A percentile compares a stretch with the other conserved stretches of the same genome.
phyloP scores from a whole-genome alignment of 2,329 filamentous ascomycete genomes.

The Anthostomella pinea region DNA sequence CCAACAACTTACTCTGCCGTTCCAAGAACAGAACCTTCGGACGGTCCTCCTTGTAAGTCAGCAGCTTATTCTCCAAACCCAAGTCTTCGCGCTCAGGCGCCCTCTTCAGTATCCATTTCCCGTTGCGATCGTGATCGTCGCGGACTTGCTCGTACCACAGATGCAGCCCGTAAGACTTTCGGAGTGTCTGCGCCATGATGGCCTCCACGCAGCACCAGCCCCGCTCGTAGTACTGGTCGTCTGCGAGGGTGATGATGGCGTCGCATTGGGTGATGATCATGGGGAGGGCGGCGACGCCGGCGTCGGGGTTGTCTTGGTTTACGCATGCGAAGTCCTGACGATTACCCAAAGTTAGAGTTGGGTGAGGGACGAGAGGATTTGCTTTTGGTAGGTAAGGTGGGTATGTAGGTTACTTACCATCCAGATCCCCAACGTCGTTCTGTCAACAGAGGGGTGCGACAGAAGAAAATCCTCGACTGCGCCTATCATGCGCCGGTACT shows the following conservation, averaged over 20 bases:
- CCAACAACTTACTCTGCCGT: too few relatives aligned
- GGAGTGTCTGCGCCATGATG: constrained; percentile 31
- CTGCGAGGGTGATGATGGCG: constrained; percentile 37
- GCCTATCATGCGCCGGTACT: constrained; percentile 31
- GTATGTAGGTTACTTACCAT: constrained; percentile 19
- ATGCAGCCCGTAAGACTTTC: constrained; percentile 30
- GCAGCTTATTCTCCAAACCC: constrained; percentile 10
- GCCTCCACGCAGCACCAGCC: constrained; percentile 40
- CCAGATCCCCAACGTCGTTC: constrained; percentile 27
- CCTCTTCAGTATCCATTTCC: constrained; percentile 2
- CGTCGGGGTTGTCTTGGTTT: constrained; percentile 33
- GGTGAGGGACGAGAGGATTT: too few relatives aligned
- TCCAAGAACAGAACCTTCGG: constrained; percentile 26
- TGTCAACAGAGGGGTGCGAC: constrained; percentile 22
- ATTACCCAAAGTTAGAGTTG: too few relatives aligned
- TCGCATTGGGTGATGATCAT: constrained; percentile 39
- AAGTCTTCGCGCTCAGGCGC: constrained; percentile 7
- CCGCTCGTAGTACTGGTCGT: constrained; percentile 33
- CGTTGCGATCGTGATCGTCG: too few relatives aligned
- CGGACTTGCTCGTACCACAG: constrained; percentile 33
- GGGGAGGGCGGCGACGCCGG: constrained; percentile 35
- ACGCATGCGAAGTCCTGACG: constrained; percentile 39
- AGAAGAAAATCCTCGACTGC: constrained; percentile 29
- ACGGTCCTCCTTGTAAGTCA: constrained; percentile 23
- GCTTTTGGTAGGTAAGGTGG: too few relatives aligned